Evolutionary conservation across 768 basidiomycete species (phyloP), one percentile per base, ranked within the genome.

Genomic region (Suillus clintonianus): DNA sequence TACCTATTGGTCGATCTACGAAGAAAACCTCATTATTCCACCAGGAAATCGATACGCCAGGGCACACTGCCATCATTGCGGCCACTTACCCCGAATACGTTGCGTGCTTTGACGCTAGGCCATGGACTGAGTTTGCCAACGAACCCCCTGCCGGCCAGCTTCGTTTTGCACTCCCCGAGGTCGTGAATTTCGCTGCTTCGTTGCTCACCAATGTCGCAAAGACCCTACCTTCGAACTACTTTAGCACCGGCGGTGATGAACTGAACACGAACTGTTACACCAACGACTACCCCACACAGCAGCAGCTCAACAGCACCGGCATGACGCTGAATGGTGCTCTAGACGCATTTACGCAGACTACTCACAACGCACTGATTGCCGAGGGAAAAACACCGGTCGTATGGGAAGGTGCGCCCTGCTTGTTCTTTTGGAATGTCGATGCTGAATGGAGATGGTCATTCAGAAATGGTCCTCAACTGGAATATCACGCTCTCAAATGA

Each of bases 241-340:
- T 94, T 68, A 85, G 84, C 64, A 89, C 90, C 0, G 92, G 92
- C 0, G 92, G 92, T 0, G 92, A 93, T 67, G 91, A 93, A 68
- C 69, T 92, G 60, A 92, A 92, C 66, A 68, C 72, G 4, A 80
- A 79, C 41, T 90, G 89, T 70, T 91, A 90, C 65, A 71, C 75
- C 0, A 69, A 86, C n/a, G 91, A 93, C 72, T 69, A 80, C 1
- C 72, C 80, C 67, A 89, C 89, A 0, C 84, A 86, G 64, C 71
- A 75, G 1, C 82, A 82, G 7, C 74, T 92, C 53, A 75, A 75
- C 36, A 66, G 67, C 5, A 79, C 71, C 5, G 75, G 76, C 3
- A 64, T 74, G 69, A 81, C 77, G 1, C 67, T 85, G 5, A 73
- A 80, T 30, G 68, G 82, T 61, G 82, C 82, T 0, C 71, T 86